These are phyloP conservation scores for Chlorella ohadii DNA, from an alignment of 139 green algal genomes.

Conservation along the genomic window DNA sequence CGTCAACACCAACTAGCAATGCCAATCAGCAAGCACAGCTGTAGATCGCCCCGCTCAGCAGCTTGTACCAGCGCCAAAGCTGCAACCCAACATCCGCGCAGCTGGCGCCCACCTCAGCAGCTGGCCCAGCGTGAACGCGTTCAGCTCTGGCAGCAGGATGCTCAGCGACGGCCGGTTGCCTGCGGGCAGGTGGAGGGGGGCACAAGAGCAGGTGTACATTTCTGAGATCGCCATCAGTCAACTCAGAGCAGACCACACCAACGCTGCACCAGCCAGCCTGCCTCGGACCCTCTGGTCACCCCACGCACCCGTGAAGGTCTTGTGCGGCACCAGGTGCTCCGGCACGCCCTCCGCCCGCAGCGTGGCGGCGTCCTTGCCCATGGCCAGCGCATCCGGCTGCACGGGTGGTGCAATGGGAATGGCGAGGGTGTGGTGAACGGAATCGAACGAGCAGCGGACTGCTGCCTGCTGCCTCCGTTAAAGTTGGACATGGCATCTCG, in stretches of 20 bases:
- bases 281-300: neutral
- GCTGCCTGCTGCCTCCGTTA: too few relatives aligned
- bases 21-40: too few relatives aligned
- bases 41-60: too few relatives aligned
- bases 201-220: neutral
- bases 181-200: neutral
- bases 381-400: slow-evolving; percentile 90
- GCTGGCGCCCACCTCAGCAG: slow-evolving; percentile 72
- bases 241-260: neutral
- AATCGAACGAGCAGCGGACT: too few relatives aligned
- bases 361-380: slow-evolving; percentile 89
- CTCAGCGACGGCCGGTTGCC: slow-evolving; percentile 95
- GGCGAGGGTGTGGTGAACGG: too few relatives aligned
- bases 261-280: neutral
- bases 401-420: too few relatives aligned
- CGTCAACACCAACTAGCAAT: too few relatives aligned
- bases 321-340: slow-evolving; percentile 94
- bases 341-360: slow-evolving; percentile 85
- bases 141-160: slow-evolving; percentile 93
- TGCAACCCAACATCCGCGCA: neutral
- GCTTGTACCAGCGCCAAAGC: too few relatives aligned
- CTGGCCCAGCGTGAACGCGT: slow-evolving; percentile 94
- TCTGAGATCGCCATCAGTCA: too few relatives aligned
- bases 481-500: too few relatives aligned
- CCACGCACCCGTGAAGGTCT: slow-evolving; percentile 65